Conservation (phyloP, 2,329 filamentous ascomycete genomes). For the Cladosporium sp. region DNA sequence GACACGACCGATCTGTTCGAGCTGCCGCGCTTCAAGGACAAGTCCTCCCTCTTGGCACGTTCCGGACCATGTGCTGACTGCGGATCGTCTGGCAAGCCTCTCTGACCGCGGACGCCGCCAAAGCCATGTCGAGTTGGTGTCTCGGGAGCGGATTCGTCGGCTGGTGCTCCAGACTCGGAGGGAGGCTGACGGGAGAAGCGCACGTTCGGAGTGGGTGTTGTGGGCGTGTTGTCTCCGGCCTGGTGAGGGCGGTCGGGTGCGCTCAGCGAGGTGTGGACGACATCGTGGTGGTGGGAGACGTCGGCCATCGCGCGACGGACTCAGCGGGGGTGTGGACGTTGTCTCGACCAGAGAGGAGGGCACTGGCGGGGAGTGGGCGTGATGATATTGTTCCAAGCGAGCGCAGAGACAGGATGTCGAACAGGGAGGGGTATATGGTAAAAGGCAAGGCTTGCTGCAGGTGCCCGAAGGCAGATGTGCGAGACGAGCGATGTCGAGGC, state of each 20-base stretch:
- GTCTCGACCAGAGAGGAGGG: conserved; percentile 2
- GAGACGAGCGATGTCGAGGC: conserved; percentile 1
- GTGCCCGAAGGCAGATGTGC: conserved; percentile 9
- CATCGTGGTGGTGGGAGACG: conserved; percentile 26
- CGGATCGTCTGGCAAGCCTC: conserved; percentile 37
- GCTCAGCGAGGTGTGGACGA: conserved; percentile 55
- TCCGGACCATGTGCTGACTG: conserved; percentile 12
- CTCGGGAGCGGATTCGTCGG: conserved; percentile 32
- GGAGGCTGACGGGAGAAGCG: conserved; percentile 36
- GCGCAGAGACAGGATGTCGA: not conserved
- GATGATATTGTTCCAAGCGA: not conserved
- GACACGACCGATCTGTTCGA: conserved; percentile 61
- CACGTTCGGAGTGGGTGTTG: conserved; percentile 48
- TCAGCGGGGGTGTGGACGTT: conserved; percentile 1
- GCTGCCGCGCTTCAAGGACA: conserved; percentile 49
- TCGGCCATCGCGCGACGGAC: conserved; percentile 11
- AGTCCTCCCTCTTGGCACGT: conserved; percentile 20
- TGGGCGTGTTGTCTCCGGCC: conserved; percentile 53
- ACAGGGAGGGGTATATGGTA: not conserved
- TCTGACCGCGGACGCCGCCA: conserved; percentile 43
- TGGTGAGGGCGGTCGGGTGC: conserved; percentile 40
- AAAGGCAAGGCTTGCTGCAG: conserved; percentile 5
- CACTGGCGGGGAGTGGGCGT: too few species aligned
- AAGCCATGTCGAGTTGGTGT: conserved; percentile 39
- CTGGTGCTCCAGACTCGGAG: conserved; percentile 27